Base-by-base conservation (phyloP, 139 green algal genomes). In the Eudorina sp. region DNA sequence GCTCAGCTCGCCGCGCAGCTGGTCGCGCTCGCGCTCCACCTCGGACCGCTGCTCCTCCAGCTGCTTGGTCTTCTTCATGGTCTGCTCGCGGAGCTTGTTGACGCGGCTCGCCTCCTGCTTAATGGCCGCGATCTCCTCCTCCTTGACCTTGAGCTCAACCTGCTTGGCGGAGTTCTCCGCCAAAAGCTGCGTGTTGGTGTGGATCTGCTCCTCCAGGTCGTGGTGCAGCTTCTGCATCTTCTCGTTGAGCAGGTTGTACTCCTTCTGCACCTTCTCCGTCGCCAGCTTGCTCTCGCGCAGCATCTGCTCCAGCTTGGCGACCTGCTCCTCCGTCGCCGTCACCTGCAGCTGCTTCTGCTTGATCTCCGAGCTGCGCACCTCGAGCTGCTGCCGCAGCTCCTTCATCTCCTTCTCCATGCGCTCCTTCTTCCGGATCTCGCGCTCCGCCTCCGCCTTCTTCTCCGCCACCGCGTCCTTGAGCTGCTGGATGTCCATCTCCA, bases 191-290 rank as follows among this genome's bases (percentile, higher is more conserved):
- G 94, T 97, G 94, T 98, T 98, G 45, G 91, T 92, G 85, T 98
- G 95, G 64, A 98, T 95, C 93, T 97, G 94, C 85, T 98, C 97
- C 83, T 98, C 96, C 62, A 99, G 92, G 82, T 98, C 96, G 43
- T 95, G 92, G 78, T 98, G 95, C 92, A 99, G 94, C 92, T 97
- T 98, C 31, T 94, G 73, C 45, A 96, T 95, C 90, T 98, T 97
- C 84, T 99, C 95, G 31, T 92, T 96, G 41, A 98, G 93, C 23
- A 89, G 51, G 88, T 97, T 97, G 94, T 95, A 97, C 89, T 99
- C 97, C 91, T 98, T 98, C 79, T 96, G 91, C 60, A 96, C 91
- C 62, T 95, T 95, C 55, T 98, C 95, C 41, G 90, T 96, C 13
- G 89, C 80, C 31, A 84, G 82, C 73, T 95, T 92, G 76, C 92